Conservation (phyloP, 345 rosid genomes). For the Populus simonii region DNA sequence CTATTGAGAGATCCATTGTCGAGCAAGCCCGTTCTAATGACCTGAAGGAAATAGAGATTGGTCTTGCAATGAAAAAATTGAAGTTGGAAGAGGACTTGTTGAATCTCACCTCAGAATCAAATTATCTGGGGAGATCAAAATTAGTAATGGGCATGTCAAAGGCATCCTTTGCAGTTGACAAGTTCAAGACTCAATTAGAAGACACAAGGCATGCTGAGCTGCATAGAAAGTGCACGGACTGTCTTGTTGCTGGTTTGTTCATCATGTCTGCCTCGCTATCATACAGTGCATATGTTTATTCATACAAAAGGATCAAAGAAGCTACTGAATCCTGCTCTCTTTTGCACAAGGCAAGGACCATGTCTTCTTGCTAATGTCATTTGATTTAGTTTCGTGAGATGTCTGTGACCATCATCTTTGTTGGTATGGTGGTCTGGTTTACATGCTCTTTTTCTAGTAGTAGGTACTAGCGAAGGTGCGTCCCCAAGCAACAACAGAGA, state of each 20-base stretch:
- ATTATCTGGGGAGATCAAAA: conserved; percentile 59
- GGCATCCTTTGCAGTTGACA: conserved; percentile 68
- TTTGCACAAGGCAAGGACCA: conserved; percentile 35
- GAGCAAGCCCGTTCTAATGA: conserved; percentile 78
- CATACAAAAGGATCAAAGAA: conserved; percentile 62
- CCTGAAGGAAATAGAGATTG: conserved; percentile 57
- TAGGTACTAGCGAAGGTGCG: neutral
- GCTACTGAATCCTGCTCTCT: conserved; percentile 63
- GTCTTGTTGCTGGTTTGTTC: conserved; percentile 72
- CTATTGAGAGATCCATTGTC: conserved; percentile 46
- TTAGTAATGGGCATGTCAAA: conserved; percentile 58
- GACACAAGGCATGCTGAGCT: conserved; percentile 65
- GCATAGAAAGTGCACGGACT: conserved; percentile 60
- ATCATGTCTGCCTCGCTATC: conserved; percentile 51
- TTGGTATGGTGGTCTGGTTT: neutral
- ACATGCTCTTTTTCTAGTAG: neutral
- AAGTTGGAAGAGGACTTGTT: conserved; percentile 50
- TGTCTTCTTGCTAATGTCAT: conserved; percentile 6
- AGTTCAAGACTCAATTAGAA: conserved; percentile 69
- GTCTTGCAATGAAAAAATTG: conserved; percentile 49
- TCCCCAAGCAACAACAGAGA: neutral
- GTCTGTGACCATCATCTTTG: neutral
- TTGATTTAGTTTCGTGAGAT: neutral
- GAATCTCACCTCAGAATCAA: conserved; percentile 50
- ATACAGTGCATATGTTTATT: conserved; percentile 59